Conservation (phyloP, 768 basidiomycete genomes). For the Artomyces pyxidatus region DNA sequence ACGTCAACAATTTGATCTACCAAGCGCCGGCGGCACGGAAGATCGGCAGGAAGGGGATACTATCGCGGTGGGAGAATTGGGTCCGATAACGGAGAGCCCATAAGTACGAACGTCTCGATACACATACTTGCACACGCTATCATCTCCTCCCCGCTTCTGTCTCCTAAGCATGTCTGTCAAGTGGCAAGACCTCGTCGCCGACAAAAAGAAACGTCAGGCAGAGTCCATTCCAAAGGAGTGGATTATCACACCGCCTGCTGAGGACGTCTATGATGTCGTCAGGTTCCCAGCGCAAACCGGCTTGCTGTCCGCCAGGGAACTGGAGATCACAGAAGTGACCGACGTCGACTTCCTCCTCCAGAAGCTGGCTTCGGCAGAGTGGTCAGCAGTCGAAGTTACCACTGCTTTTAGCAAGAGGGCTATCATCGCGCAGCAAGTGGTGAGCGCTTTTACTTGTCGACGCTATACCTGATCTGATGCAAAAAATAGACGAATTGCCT, state of each 20-base stretch:
- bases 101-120: not conserved
- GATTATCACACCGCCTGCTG: constrained; percentile 42
- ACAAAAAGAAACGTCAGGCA: constrained; percentile 30
- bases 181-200: constrained; percentile 10
- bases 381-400: constrained; percentile 49
- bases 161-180: constrained; percentile 4
- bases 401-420: constrained; percentile 42
- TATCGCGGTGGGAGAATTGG: not conserved
- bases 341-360: constrained; percentile 40
- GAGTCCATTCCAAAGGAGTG: constrained; percentile 59
- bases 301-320: constrained; percentile 45
- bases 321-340: constrained; percentile 51
- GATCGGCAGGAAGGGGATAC: not conserved
- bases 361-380: constrained; percentile 44
- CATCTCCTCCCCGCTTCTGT: not conserved
- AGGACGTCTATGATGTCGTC: constrained; percentile 43
- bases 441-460: constrained; percentile 16
- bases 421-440: constrained; percentile 41
- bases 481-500: constrained; percentile 36
- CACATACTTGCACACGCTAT: not conserved
- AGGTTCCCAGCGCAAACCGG: constrained; percentile 48
- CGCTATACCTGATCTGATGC: not conserved
- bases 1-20: too few species aligned
- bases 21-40: too few species aligned
- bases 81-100: too few species aligned